Base-by-base conservation (phyloP, 2,329 filamentous ascomycete species). In the Periconia sp. region DNA sequence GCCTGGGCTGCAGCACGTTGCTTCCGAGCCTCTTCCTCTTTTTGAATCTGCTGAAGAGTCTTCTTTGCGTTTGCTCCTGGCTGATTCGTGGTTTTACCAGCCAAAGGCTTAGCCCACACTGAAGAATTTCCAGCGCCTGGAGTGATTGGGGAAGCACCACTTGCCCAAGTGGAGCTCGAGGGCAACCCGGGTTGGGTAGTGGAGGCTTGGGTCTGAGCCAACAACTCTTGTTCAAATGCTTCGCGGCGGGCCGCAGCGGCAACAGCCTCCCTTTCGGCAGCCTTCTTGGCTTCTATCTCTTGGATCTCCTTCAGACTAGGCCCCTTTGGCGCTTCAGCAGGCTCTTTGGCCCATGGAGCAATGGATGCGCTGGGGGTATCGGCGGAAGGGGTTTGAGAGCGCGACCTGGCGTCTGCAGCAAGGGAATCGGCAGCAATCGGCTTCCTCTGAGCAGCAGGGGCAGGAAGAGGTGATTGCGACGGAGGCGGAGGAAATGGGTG, bases 281-380 rank as follows among this genome's bases (percentile, higher is more conserved):
- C 92, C 72, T 94, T 95, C 68, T 89, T 91, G 35, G 93, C 93
- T 73, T 99, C 94, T 5, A 91, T 88, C 73, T 96, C 93, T 73
- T 99, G 94, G 20, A 99, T 99, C 70, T 99, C 92, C 76, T 92
- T 96, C 58, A 99, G 79, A 55, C 92, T 97, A 2, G 93, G 94
- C 0, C 92, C 92, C 74, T 90, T 95, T 41, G 90, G 85, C 6
- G 81, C 77, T 46, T 89, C 88, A 41, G 79, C 76, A 2, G 84
- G 83, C 60, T 97, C 92, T 72, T 94, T 94, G 6, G 94, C 94
- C 94, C 94, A 99, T 0, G 94, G 94, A 0, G 94, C 94, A 61
- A 97, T 78, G 0, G 93, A 91, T 3, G 92, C 81, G 47, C 82
- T 81, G 7, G 83, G 82, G 1, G 83, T 83, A 49, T 88, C 86